These are phyloP conservation scores for Aspergillus nidulans DNA, from an alignment of 495 filamentous ascomycete species.

Conservation along the genomic window DNA sequence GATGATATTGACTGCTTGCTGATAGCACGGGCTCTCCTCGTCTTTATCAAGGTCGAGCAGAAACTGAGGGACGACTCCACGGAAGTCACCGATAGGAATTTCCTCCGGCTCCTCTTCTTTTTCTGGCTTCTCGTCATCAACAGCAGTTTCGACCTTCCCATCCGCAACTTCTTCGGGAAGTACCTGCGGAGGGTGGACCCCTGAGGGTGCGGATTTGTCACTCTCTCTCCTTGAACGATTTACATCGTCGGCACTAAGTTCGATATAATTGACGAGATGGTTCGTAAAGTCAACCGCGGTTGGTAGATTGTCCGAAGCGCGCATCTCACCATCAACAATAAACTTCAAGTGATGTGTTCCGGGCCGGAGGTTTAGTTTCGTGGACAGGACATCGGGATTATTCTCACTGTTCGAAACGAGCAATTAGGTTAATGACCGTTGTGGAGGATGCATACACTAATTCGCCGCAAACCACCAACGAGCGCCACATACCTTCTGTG, in stretches of 20 bases:
- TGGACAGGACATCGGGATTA: conserved; percentile 55
- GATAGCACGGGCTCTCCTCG: conserved; percentile 67
- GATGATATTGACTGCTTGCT: conserved; percentile 64
- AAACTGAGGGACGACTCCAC: conserved; percentile 70
- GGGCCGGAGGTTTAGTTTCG: conserved; percentile 74
- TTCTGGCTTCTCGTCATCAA: conserved; percentile 34
- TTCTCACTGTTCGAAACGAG: conserved; percentile 25
- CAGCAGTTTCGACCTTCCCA: conserved; percentile 34
- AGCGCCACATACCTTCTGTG: conserved; percentile 61
- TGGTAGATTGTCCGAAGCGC: conserved; percentile 76
- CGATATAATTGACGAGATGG: conserved; percentile 95
- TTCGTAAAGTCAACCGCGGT: conserved; percentile 97
- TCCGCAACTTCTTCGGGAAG: conserved; percentile 33
- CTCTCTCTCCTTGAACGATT: conserved; percentile 31
- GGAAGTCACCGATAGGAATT: conserved; percentile 45
- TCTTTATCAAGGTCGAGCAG: conserved; percentile 79
- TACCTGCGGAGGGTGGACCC: conserved; percentile 43
- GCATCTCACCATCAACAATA: conserved; percentile 90
- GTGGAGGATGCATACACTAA: background rate
- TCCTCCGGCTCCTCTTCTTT: conserved; percentile 48
- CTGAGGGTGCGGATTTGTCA: conserved; percentile 32
- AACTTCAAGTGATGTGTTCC: conserved; percentile 97
- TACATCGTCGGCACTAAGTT: conserved; percentile 76
- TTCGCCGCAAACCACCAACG: background rate
- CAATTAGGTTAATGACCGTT: conserved; percentile 5